Evolutionary conservation across 2,329 filamentous ascomycete species (phyloP).

Genomic region (Ophiosphaerella herpotricha): DNA sequence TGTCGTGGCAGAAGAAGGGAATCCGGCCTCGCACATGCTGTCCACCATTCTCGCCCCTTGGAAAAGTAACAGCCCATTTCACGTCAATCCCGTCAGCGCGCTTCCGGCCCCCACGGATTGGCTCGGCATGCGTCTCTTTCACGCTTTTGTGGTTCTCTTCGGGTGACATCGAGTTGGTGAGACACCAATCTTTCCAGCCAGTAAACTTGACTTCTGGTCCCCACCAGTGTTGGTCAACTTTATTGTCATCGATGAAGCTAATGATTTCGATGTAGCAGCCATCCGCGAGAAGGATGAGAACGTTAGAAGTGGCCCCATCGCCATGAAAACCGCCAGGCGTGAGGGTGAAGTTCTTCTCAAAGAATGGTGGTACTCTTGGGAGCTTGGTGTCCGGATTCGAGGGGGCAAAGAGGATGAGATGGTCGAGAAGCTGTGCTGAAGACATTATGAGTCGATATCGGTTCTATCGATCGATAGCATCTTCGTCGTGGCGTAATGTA

Average conservation of each 20-base stretch:
- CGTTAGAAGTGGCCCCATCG: slow-evolving; percentile 65
- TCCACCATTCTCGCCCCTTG: slow-evolving; percentile 45
- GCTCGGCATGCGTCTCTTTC: slow-evolving; percentile 53
- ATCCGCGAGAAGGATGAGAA: slow-evolving; percentile 65
- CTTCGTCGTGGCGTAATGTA: too few relatives aligned
- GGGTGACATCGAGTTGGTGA: slow-evolving; percentile 22
- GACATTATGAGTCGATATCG: neutral
- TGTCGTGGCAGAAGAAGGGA: slow-evolving; percentile 66
- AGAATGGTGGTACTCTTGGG: slow-evolving; percentile 48
- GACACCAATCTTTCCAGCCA: slow-evolving; percentile 65
- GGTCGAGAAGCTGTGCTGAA: slow-evolving; percentile 56
- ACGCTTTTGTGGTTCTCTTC: slow-evolving; percentile 15
- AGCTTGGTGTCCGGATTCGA: slow-evolving; percentile 55
- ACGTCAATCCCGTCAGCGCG: slow-evolving; percentile 61
- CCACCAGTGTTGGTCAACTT: slow-evolving; percentile 63
- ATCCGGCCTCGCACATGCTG: slow-evolving; percentile 52
- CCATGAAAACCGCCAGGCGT: slow-evolving; percentile 65
- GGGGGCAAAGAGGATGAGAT: slow-evolving; percentile 67
- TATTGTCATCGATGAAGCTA: slow-evolving; percentile 59
- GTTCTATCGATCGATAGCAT: too few relatives aligned
- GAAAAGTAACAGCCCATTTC: slow-evolving; percentile 63
- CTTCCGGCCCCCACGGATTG: slow-evolving; percentile 58
- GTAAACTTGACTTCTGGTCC: slow-evolving; percentile 57
- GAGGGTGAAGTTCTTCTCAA: slow-evolving; percentile 62
- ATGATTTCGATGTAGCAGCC: slow-evolving; percentile 71